Evolutionary conservation across 768 basidiomycete species (phyloP).

Genomic region (Crepidotus variabilis): DNA sequence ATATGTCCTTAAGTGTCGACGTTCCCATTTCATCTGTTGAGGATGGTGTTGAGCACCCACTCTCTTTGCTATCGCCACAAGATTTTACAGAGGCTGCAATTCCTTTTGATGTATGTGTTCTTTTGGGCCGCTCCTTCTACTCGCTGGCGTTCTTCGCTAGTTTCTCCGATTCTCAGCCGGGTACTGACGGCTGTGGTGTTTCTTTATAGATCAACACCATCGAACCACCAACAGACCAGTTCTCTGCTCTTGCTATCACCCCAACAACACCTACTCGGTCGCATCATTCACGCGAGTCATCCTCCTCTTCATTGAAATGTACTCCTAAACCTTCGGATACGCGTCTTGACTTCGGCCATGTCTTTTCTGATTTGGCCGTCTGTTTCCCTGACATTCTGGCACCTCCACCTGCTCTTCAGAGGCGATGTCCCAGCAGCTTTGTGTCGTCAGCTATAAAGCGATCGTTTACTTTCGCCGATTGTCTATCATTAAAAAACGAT

Average conservation of each 20-base stretch:
- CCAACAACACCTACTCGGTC: slow-evolving; percentile 47
- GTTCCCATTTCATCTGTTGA: slow-evolving; percentile 31
- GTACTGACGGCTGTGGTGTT: slow-evolving; percentile 9
- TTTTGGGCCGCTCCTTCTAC: slow-evolving; percentile 4
- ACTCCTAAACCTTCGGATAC: slow-evolving; percentile 43
- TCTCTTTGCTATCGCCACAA: slow-evolving; percentile 31
- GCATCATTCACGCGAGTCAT: slow-evolving; percentile 39
- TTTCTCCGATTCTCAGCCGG: slow-evolving; percentile 9
- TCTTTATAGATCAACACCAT: slow-evolving; percentile 20
- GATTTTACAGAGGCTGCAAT: slow-evolving; percentile 17
- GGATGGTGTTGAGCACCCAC: slow-evolving; percentile 35
- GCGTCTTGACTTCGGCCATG: slow-evolving; percentile 35
- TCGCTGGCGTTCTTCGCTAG: slow-evolving; percentile 9
- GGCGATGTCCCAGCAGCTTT: slow-evolving; percentile 25
- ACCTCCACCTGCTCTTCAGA: slow-evolving; percentile 22
- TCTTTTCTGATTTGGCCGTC: slow-evolving; percentile 27
- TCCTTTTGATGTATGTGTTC: slow-evolving; percentile 34
- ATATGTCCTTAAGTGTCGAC: slow-evolving; percentile 20
- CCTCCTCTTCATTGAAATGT: slow-evolving; percentile 56
- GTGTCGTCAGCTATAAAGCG: slow-evolving; percentile 33
- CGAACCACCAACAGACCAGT: slow-evolving; percentile 37
- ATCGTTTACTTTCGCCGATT: slow-evolving; percentile 41
- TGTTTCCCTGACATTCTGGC: slow-evolving; percentile 30
- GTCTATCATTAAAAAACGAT: slow-evolving; percentile 31
- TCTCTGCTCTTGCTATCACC: slow-evolving; percentile 53